A percentile compares a stretch with the other conserved stretches of the same genome.
phyloP scores from a whole-genome alignment of 306 rosid species.

The Cyclanthera cordifolia region DNA sequence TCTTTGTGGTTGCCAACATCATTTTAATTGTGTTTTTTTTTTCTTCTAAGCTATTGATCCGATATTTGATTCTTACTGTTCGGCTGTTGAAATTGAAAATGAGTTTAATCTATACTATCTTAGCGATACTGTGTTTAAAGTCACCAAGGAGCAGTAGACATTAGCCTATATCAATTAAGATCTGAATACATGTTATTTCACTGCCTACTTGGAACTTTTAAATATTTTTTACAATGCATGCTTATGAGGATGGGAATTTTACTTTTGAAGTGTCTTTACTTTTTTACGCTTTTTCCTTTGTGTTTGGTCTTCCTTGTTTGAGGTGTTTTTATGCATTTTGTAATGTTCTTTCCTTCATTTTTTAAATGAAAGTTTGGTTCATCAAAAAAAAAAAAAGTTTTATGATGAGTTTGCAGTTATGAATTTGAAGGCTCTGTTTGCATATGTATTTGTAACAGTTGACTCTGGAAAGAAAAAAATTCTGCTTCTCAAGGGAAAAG shows the following conservation, averaged over 20 bases:
- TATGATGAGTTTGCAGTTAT: conserved; percentile 5
- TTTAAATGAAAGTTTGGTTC: too few relatives aligned
- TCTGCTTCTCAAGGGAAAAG: conserved; percentile 81
- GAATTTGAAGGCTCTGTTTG: conserved; percentile 52
- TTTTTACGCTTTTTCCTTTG: neutral
- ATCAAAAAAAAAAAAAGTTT: neutral
- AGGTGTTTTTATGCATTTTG: neutral
- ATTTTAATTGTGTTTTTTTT: neutral
- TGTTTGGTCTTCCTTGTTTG: neutral
- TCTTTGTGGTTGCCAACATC: neutral
- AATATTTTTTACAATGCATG: too few relatives aligned
- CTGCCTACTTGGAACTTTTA: neutral
- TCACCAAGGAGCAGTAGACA: neutral
- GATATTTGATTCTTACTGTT: neutral
- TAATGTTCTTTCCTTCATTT: neutral
- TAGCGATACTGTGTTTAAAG: too few relatives aligned
- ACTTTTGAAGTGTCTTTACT: neutral
- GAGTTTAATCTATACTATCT: neutral
- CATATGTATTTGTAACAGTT: conserved; percentile 50
- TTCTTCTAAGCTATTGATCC: neutral
- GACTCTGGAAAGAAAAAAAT: conserved; percentile 74
- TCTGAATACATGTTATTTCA: neutral
- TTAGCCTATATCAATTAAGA: neutral
- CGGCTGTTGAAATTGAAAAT: too few relatives aligned
- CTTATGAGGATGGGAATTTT: neutral